phyloP scores from a whole-genome alignment of 352 stramenopile genomes.

The Phytophthora quininea region DNA sequence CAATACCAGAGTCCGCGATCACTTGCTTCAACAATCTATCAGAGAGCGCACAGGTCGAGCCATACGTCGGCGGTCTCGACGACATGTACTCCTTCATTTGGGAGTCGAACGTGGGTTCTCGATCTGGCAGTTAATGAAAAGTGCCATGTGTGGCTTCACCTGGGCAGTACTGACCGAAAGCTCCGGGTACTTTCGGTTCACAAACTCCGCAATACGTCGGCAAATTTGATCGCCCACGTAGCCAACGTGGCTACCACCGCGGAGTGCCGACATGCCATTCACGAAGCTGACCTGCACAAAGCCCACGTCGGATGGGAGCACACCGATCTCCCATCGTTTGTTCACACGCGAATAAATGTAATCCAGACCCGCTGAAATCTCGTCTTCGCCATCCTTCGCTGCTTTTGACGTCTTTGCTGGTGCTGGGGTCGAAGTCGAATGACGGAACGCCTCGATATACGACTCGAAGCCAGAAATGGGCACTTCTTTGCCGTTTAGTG shows the following conservation, averaged over 20 bases:
- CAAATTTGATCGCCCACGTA: constrained; percentile 88
- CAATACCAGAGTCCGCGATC: constrained; percentile 94
- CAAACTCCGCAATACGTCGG: constrained; percentile 91
- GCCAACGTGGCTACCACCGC: constrained; percentile 96
- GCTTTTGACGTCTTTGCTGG: constrained; percentile 3
- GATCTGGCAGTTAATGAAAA: constrained; percentile 99
- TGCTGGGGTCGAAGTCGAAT: constrained; percentile 51
- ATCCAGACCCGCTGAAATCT: constrained; percentile 66
- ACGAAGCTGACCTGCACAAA: constrained; percentile 99
- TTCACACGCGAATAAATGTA: constrained; percentile 94
- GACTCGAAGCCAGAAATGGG: constrained; percentile 96
- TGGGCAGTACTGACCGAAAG: constrained; percentile 91
- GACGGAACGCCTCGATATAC: constrained; percentile 93
- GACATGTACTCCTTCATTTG: constrained; percentile 99
- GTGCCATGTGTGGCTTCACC: constrained; percentile 97
- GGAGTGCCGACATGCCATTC: constrained; percentile 98
- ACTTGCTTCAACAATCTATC: constrained; percentile 96
- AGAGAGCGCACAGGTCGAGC: constrained; percentile 91
- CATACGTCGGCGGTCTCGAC: constrained; percentile 87
- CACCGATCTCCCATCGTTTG: constrained; percentile 96
- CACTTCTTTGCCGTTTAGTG: constrained; percentile 90
- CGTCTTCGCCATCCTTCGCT: constrained; percentile 40
- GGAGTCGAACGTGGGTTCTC: constrained; percentile 99
- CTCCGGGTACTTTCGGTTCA: constrained; percentile 97
- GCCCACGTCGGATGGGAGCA: constrained; percentile 89